phyloP scores from a whole-genome alignment of 768 basidiomycete genomes.

The Tephrocybe sp. region DNA sequence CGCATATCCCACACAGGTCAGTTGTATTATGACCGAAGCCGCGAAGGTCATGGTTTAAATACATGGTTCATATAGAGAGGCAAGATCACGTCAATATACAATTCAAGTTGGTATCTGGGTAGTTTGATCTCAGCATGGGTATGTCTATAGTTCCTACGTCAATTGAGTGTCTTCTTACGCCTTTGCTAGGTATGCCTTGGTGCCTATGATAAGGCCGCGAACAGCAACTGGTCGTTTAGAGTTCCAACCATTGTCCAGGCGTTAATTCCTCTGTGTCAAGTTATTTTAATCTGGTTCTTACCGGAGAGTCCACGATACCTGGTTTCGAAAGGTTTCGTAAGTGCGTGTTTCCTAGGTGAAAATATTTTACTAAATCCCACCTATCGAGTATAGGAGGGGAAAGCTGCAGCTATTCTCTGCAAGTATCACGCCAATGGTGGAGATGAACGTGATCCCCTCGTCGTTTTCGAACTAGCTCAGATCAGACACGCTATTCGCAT shows the following conservation, averaged over 20 bases:
- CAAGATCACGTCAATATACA: conserved; percentile 63
- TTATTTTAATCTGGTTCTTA: conserved; percentile 55
- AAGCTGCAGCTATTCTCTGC: conserved; percentile 61
- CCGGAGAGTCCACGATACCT: conserved; percentile 71
- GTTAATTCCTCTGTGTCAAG: conserved; percentile 52
- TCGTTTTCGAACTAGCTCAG: conserved; percentile 57
- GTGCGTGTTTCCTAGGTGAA: conserved; percentile 12
- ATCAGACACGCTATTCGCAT: conserved; percentile 65
- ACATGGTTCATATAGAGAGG: conserved; percentile 35
- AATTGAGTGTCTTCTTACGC: not conserved
- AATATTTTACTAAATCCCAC: not conserved
- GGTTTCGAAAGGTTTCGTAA: conserved; percentile 55
- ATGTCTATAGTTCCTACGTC: conserved; percentile 8
- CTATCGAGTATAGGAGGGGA: conserved; percentile 34
- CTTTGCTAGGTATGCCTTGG: conserved; percentile 37
- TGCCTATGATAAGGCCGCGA: conserved; percentile 32
- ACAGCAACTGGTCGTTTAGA: conserved; percentile 60
- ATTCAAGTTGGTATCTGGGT: conserved; percentile 74
- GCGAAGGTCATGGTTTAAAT: not conserved
- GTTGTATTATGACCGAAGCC: conserved; percentile 6
- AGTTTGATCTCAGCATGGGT: conserved; percentile 58
- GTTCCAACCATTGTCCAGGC: conserved; percentile 65
- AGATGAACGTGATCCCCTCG: conserved; percentile 58
- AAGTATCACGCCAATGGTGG: conserved; percentile 68
- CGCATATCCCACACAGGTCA: conserved; percentile 68